Percentiles rank a stretch among this genome's conserved stretches.
Conservation (phyloP, 768 basidiomycete species). For the Auriculariales sp. region DNA sequence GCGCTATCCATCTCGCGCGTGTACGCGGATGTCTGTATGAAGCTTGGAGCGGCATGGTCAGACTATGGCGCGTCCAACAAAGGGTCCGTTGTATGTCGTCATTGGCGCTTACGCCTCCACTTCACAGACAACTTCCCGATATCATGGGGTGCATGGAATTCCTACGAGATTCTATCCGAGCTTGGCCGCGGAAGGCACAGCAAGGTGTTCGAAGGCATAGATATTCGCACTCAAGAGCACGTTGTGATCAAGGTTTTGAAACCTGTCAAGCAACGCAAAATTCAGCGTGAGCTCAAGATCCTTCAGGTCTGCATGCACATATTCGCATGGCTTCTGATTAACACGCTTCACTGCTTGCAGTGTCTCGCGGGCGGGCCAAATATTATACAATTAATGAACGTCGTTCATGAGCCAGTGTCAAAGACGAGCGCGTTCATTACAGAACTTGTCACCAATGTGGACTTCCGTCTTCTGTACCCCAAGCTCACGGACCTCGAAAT, state of each 20-base stretch:
- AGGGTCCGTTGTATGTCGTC: neutral
- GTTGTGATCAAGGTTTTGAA: conserved; percentile 62
- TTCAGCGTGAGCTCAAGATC: conserved; percentile 64
- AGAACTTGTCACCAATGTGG: conserved; percentile 53
- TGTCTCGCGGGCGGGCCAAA: conserved; percentile 62
- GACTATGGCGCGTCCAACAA: conserved; percentile 34
- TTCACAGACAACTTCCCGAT: conserved; percentile 38
- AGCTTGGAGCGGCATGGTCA: conserved; percentile 43
- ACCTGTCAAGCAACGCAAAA: conserved; percentile 56
- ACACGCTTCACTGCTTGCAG: too few species aligned
- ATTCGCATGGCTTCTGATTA: too few species aligned
- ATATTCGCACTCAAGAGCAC: conserved; percentile 36
- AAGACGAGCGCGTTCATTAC: conserved; percentile 52
- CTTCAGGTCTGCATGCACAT: conserved; percentile 31
- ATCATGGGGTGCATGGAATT: conserved; percentile 51
- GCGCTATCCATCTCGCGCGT: conserved; percentile 30
- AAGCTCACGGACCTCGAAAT: conserved; percentile 49
- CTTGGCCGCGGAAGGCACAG: conserved; percentile 54
- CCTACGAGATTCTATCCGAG: conserved; percentile 49
- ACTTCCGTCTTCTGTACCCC: conserved; percentile 47
- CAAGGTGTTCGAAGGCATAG: conserved; percentile 49
- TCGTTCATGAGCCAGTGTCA: conserved; percentile 48
- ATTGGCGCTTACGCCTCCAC: neutral
- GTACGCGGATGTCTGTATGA: conserved; percentile 43
- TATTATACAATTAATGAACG: conserved; percentile 48